Percentiles rank a stretch among this genome's conserved stretches.
phyloP scores from a whole-genome alignment of 1,139 yeast species.

The Debaryomyces singareniensis region DNA sequence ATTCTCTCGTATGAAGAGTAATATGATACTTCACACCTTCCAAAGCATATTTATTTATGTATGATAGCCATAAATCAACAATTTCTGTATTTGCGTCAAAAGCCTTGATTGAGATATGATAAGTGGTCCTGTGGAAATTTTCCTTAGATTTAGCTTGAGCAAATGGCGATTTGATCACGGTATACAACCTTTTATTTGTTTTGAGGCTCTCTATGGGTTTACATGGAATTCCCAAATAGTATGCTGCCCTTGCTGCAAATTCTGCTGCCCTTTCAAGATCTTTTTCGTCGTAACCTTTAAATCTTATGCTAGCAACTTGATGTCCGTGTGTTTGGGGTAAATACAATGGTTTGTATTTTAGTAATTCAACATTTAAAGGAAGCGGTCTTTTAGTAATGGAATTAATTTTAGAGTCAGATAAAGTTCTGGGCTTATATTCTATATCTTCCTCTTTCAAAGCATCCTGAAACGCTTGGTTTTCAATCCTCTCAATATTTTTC shows the following conservation, averaged over 20 bases:
- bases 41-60: constrained; percentile 69
- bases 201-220: constrained; percentile 48
- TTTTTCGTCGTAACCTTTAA: constrained; percentile 67
- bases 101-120: constrained; percentile 63
- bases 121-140: constrained; percentile 86
- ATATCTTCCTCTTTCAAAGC: constrained; percentile 24
- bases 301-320: constrained; percentile 60
- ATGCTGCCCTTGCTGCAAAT: constrained; percentile 86
- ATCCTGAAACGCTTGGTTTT: constrained; percentile 23
- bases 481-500: constrained; percentile 19
- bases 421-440: constrained; percentile 35
- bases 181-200: constrained; percentile 74
- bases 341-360: constrained; percentile 75
- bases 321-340: constrained; percentile 66
- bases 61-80: constrained; percentile 76
- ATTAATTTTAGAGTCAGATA: constrained; percentile 26
- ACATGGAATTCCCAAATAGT: constrained; percentile 82
- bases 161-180: constrained; percentile 89
- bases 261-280: constrained; percentile 74
- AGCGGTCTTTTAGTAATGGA: constrained; percentile 43
- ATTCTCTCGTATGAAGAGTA: constrained; percentile 55
- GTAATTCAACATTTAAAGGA: constrained; percentile 79
- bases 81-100: constrained; percentile 86
- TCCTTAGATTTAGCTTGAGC: constrained; percentile 94
- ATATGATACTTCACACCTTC: constrained; percentile 84